phyloP scores from a whole-genome alignment of 305 asterid species.

The Ilex paraguariensis region DNA sequence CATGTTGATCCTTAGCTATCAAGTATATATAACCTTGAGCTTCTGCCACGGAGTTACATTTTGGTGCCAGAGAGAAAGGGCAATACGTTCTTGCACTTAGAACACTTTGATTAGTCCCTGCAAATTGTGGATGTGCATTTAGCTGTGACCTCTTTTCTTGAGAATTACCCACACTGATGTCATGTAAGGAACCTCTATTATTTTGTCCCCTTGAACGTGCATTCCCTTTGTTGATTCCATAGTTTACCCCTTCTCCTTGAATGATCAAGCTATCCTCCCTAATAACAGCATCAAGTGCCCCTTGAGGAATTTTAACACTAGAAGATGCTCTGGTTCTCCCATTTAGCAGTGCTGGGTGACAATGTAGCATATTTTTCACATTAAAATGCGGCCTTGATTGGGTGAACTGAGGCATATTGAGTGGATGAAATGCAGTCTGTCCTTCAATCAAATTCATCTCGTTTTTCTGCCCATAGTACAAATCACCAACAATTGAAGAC shows the following conservation, averaged over 20 bases:
- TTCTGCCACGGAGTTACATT: constrained; percentile 47
- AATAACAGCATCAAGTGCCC: constrained; percentile 26
- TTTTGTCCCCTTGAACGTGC: constrained; percentile 26
- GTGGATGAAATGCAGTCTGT: constrained; percentile 25
- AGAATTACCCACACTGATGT: constrained; percentile 20
- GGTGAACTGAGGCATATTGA: constrained; percentile 30
- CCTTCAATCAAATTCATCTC: constrained; percentile 27
- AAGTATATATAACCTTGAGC: constrained; percentile 45
- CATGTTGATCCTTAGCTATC: constrained; percentile 85
- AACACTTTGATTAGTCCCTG: constrained; percentile 26
- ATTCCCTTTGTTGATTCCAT: constrained; percentile 27
- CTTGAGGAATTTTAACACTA: constrained; percentile 32
- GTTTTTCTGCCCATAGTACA: constrained; percentile 19
- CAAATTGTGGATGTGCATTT: constrained; percentile 18
- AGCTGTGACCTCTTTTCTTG: constrained; percentile 30
- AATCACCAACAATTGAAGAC: constrained; percentile 24
- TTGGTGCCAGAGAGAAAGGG: constrained; percentile 35
- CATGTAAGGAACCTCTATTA: constrained; percentile 22
- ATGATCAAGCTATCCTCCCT: constrained; percentile 49
- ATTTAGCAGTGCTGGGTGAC: constrained; percentile 22
- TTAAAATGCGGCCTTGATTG: constrained; percentile 21
- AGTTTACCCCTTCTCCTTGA: constrained; percentile 41
- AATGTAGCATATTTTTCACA: constrained; percentile 25
- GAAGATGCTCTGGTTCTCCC: constrained; percentile 30
- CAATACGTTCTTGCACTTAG: constrained; percentile 20